Evolutionary conservation across 2,329 filamentous ascomycete species (phyloP).

Genomic region (Cladosporium phlei): DNA sequence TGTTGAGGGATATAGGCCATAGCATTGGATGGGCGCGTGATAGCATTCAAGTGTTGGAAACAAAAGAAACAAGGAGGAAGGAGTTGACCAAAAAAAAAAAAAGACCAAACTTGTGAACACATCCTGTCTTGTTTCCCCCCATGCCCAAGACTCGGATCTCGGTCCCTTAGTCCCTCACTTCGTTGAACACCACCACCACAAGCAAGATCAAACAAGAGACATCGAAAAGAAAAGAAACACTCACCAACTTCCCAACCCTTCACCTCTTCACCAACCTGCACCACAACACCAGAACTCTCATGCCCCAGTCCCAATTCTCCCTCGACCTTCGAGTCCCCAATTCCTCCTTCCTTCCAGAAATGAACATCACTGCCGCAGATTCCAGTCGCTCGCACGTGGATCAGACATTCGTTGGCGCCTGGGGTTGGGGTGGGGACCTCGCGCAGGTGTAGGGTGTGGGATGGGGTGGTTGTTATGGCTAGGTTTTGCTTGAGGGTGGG

Average conservation of each 20-base stretch:
- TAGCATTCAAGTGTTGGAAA: no score
- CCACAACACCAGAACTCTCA: conserved; percentile 27
- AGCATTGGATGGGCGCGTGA: no score
- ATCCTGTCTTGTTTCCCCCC: no score
- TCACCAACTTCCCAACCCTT: conserved; percentile 21
- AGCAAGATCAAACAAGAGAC: neutral
- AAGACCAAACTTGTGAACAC: no score
- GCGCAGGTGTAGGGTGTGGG: conserved; percentile 28
- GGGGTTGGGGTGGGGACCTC: conserved; percentile 22
- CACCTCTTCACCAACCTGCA: conserved; percentile 24
- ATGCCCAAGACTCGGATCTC: no score
- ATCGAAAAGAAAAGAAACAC: conserved; percentile 8
- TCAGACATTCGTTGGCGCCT: conserved; percentile 26
- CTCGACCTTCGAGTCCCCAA: conserved; percentile 24
- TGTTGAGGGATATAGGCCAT: no score
- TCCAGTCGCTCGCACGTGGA: conserved; percentile 31
- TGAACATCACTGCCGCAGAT: conserved; percentile 32
- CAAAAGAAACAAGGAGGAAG: no score
- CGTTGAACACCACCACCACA: neutral
- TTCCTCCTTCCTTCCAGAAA: conserved; percentile 30
- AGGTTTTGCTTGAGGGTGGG: conserved; percentile 20
- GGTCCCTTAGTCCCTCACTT: no score
- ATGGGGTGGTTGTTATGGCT: conserved; percentile 30
- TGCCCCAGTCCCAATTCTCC: conserved; percentile 26
- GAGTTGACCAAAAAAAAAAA: no score